Base-by-base conservation (phyloP, 2,329 filamentous ascomycete species). In the Lecanicillium sp. region DNA sequence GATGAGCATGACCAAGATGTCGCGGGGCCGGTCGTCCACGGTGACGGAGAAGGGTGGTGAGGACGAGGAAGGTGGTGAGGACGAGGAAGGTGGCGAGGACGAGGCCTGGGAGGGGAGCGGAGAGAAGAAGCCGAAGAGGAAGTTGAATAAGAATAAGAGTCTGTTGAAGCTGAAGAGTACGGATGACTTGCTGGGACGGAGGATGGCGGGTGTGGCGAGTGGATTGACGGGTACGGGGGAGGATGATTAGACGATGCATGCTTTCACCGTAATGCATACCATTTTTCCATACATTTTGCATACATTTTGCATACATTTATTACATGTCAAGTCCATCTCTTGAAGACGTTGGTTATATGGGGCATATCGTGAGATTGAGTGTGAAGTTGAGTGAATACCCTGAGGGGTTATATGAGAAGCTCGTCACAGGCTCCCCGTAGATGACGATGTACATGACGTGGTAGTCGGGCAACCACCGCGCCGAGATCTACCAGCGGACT, bases 1-100 rank as follows among this genome's bases (percentile, higher is more conserved):
- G 66, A 95, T 95, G 72, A 82, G 77, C 56, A 79, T 84, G 71
- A 77, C 74, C 11, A 70, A 68, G 52, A 58, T 68, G 51, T 65
- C 63, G 29, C 60, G 68, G 9, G 62, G 68, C 8, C 61, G 67
- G 11, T 58, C 59, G 42, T 56, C 54, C 29, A 58, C 56, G 11
- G 55, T 49, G 48, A 52, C 32, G 30, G 38, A 54, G 21, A 15
- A 47, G 19, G 56, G 58, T 44, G 36, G 32, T 20, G 37, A 53
- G 19, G 15, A 48, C 20, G 56, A 57, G 44, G 35, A 27, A 19
- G 10, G 6, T 14, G 9, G 39, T 4, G 37, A 41, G 12, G 32
- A 27, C 1, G 35, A 43, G 4, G 27, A 44, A 12, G 26, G 33
- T 19, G 27, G n/a, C 10, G n/a, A 32, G 5, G 40, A 15, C 3